Base-by-base conservation (phyloP, 305 asterid genomes). In the Solanum chacoense region DNA sequence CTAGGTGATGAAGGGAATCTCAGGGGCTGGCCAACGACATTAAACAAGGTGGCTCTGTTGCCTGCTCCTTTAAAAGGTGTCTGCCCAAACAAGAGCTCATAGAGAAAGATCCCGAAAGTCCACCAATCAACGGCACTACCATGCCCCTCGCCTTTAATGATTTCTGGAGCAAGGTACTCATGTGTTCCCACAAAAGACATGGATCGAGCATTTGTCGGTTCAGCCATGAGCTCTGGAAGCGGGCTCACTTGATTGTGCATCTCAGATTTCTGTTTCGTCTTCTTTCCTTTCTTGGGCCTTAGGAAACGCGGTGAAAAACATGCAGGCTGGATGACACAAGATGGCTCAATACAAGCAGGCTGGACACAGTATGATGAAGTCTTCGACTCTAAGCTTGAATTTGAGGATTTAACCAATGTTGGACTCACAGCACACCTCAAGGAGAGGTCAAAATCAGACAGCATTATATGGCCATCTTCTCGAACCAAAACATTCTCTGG, bases 61-160 rank as follows among this genome's bases (percentile, higher is more conserved):
- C 93, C 94, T 24, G 89, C 87, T 73, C 95, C 95, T 90, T 93
- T 93, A 87, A 93, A 93, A 34, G 95, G 95, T 35, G 95, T 93
- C 73, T 88, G 92, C 81, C 95, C 95, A 29, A 92, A 93, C 90
- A 93, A 88, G n/a, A 93, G 95, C 90, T 93, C 95, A 5, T 92
- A 92, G 26, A 93, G 91, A 87, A 93, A 93, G 45, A 93, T 90
- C 73, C 95, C 95, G 12, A 93, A 92, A 11, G 95, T 93, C 95
- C 95, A 93, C 95, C 95, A 93, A 88, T 93, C 95, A 38, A 93
- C 95, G 26, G 95, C 95, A 81, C 95, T 93, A 28, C 95, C 95
- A 50, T 93, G 95, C 74, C 95, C 95, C 91, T 92, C 95, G 0
- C 95, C 95, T 89, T 93, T 93, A 80, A 93, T 88, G 29, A 93